Conservation (phyloP, 192 early-diverging fungal genomes). For the Coemansia sp. region DNA sequence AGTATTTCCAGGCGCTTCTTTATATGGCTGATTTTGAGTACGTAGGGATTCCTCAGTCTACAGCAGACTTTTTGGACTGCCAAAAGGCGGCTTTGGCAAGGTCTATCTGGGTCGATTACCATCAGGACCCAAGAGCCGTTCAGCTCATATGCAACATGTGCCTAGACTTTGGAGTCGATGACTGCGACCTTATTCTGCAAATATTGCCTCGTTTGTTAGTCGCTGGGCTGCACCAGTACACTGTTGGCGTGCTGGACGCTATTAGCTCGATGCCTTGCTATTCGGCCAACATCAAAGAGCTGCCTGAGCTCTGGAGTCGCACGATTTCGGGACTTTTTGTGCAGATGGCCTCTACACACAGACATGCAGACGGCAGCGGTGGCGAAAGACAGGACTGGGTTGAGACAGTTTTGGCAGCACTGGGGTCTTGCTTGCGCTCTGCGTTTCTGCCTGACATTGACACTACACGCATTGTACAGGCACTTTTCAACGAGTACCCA, state of each 20-base stretch:
- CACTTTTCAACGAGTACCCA: constrained; percentile 5
- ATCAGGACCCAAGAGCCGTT: constrained; percentile 57
- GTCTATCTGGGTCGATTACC: constrained; percentile 70
- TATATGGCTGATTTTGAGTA: constrained; percentile 76
- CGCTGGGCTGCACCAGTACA: constrained; percentile 51
- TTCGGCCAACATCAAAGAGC: constrained; percentile 6
- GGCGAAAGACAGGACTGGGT: constrained; percentile 10
- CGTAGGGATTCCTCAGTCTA: constrained; percentile 61
- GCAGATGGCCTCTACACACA: background rate
- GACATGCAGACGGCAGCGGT: background rate
- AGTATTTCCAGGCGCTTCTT: constrained; percentile 63
- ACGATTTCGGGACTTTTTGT: background rate
- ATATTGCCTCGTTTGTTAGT: constrained; percentile 56
- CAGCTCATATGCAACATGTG: constrained; percentile 76
- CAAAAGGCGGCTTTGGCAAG: constrained; percentile 68
- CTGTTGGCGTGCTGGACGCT: constrained; percentile 55
- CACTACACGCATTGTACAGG: constrained; percentile 5
- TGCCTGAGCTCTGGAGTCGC: constrained; percentile 45
- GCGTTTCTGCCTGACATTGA: constrained; percentile 31
- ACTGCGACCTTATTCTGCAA: constrained; percentile 64
- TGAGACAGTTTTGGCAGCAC: constrained; percentile 20
- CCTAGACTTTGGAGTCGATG: constrained; percentile 67
- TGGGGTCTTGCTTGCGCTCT: constrained; percentile 36
- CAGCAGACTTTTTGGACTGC: constrained; percentile 63
- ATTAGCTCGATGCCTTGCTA: constrained; percentile 38